Evolutionary conservation across 148 eudicot genomes (phyloP), one percentile per base, ranked within the genome.

Genomic region (Rhododendron ovatum): DNA sequence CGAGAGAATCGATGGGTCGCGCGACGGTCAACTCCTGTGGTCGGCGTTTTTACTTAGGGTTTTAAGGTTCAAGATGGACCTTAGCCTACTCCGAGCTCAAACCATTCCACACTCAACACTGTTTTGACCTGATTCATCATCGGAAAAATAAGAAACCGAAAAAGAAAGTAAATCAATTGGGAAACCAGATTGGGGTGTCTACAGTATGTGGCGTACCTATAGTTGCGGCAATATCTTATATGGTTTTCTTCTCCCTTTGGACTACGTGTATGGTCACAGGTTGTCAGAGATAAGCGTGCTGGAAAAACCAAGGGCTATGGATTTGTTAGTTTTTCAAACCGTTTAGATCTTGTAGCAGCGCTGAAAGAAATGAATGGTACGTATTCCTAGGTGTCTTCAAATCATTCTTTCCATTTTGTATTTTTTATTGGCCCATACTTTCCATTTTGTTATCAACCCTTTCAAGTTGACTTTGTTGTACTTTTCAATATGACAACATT

Each of bases 301-400:
- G 99, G 99, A 15, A 96, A 96, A 85, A 95, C 99, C 28, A 96
- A 92, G 88, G 99, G 99, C 71, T 96, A 88, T 87, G 99, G 99
- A 73, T 96, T 96, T 88, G 95, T 96, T 18, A 96, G 99, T 90
- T 96, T 96, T 86, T 91, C 98, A 51, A 96, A 95, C 84, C 96
- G 94, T 69, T 78, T 91, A 24, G 99, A 96, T 86, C 91, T 93
- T 84, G 96, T 95, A 15, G 95, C 87, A 80, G 96, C 99, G 11
- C 87, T 95, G 2, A 96, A 96, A 89, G 99, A 96, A 87, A 95
- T 96, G 96, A 96, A 96, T 89, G 99, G 96, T 96, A 81, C 39
- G 92, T 84, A 41, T 20, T 20, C 79, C 17, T 75, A 6, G 41
- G 15, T 28, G 74, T 67, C 7, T 73, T 74, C 22, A 18, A 35